These are phyloP conservation scores for Aspergillus candidus DNA, from an alignment of 2,329 filamentous ascomycete species.

Conservation along the genomic window DNA sequence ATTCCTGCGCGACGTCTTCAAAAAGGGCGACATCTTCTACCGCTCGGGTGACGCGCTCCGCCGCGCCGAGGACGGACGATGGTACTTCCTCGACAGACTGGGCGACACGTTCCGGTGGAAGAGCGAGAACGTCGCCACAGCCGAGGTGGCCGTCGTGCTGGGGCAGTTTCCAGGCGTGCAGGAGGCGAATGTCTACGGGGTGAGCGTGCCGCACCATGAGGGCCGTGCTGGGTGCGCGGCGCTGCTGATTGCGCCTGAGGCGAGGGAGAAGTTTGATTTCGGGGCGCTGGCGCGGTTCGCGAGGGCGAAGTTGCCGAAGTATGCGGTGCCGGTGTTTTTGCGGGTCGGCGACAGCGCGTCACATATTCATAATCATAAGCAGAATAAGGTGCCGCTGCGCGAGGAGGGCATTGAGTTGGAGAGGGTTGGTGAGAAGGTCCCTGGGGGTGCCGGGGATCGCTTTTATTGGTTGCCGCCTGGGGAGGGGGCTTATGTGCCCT, in stretches of 20 bases:
- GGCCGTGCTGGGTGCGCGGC: conserved; percentile 61
- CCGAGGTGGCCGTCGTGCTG: conserved; percentile 61
- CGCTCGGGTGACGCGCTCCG: conserved; percentile 62
- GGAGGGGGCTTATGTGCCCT: conserved; percentile 52
- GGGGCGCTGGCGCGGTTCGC: conserved; percentile 54
- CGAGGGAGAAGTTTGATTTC: conserved; percentile 52
- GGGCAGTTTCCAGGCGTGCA: conserved; percentile 53
- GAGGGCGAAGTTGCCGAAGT: conserved; percentile 58
- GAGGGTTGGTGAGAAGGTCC: conserved; percentile 41
- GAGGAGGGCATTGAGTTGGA: conserved; percentile 59
- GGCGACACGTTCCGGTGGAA: conserved; percentile 75
- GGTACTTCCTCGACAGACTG: conserved; percentile 64
- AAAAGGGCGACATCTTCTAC: conserved; percentile 63
- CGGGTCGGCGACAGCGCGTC: conserved; percentile 48
- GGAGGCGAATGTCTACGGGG: conserved; percentile 67
- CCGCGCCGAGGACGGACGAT: conserved; percentile 56
- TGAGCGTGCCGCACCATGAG: conserved; percentile 59
- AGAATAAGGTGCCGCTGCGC: conserved; percentile 67
- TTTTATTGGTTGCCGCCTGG: conserved; percentile 47
- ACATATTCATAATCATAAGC: conserved; percentile 64
- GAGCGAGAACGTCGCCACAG: conserved; percentile 59
- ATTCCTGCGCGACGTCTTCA: conserved; percentile 58
- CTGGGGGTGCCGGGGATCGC: conserved; percentile 40
- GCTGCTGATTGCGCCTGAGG: conserved; percentile 49
- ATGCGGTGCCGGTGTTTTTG: conserved; percentile 70